Conservation (phyloP, 2,329 filamentous ascomycete species). For the Aspergillus ruber region DNA sequence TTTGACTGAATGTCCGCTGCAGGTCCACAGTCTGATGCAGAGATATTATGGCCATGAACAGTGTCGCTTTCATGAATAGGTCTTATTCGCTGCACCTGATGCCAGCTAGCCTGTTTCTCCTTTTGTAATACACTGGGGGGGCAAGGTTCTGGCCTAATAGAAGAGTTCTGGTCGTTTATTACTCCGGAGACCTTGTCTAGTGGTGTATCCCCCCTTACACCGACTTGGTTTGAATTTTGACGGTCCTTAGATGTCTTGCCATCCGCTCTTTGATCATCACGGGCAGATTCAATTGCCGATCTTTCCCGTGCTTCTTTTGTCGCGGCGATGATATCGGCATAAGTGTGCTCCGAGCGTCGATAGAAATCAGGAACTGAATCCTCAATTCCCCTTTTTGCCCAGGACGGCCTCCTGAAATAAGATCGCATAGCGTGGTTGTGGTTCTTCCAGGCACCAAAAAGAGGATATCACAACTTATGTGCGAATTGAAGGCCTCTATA, state of each 20-base stretch:
- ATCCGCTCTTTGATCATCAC: constrained; percentile 5
- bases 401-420: constrained; percentile 52
- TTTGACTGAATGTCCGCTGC: neutral
- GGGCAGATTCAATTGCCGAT: constrained; percentile 4
- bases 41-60: neutral
- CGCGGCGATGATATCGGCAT: constrained; percentile 40
- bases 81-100: neutral
- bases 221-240: constrained; percentile 14
- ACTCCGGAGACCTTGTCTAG: neutral
- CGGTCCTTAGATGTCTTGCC: constrained; percentile 16
- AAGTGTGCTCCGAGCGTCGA: constrained; percentile 42
- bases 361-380: constrained; percentile 40
- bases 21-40: neutral
- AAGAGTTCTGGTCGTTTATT: neutral
- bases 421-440: constrained; percentile 30
- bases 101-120: neutral
- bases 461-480: too few species aligned
- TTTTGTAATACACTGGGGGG: neutral
- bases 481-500: too few species aligned
- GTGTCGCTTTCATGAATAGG: neutral
- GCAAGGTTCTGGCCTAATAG: neutral
- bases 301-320: constrained; percentile 31
- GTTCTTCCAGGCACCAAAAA: too few species aligned
- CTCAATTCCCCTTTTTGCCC: constrained; percentile 38
- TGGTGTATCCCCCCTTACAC: neutral